Conservation (phyloP, 371 early-diverging fungal species). For the Globomyces sp. region DNA sequence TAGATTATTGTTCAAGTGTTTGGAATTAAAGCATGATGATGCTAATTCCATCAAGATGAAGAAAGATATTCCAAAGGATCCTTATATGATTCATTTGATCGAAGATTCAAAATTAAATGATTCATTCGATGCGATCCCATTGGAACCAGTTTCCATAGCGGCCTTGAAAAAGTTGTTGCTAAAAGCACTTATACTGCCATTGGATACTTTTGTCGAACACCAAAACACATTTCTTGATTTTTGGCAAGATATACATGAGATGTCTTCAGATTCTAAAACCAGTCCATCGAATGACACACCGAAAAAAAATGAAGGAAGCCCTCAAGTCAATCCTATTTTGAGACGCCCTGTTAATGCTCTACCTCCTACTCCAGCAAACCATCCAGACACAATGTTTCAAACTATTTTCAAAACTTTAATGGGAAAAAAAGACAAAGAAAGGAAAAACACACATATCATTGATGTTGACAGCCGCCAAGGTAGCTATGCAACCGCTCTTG, state of each 20-base stretch:
- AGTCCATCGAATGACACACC: no score
- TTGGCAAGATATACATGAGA: slow-evolving; percentile 9
- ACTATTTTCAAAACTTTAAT: background rate
- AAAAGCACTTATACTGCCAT: background rate
- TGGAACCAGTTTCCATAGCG: background rate
- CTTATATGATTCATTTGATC: slow-evolving; percentile 2
- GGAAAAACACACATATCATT: background rate
- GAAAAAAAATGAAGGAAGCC: no score
- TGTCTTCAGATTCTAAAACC: no score
- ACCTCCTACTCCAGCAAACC: background rate
- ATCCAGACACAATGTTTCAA: no score
- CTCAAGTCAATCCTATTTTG: background rate
- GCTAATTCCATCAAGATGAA: background rate
- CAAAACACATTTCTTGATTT: slow-evolving; percentile 7
- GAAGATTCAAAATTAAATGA: background rate
- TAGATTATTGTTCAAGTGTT: background rate
- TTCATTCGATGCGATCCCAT: background rate
- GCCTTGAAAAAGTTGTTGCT: background rate
- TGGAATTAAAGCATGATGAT: slow-evolving; percentile 12
- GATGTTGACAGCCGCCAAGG: background rate
- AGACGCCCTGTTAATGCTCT: background rate
- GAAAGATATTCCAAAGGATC: slow-evolving; percentile 10
- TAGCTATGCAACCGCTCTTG: slow-evolving; percentile 3
- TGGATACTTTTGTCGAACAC: slow-evolving; percentile 2
- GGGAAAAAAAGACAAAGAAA: background rate